Percentiles rank a stretch among this genome's conserved stretches.
phyloP scores from a whole-genome alignment of 2,329 filamentous ascomycete species.

The Aspergillus sp. region DNA sequence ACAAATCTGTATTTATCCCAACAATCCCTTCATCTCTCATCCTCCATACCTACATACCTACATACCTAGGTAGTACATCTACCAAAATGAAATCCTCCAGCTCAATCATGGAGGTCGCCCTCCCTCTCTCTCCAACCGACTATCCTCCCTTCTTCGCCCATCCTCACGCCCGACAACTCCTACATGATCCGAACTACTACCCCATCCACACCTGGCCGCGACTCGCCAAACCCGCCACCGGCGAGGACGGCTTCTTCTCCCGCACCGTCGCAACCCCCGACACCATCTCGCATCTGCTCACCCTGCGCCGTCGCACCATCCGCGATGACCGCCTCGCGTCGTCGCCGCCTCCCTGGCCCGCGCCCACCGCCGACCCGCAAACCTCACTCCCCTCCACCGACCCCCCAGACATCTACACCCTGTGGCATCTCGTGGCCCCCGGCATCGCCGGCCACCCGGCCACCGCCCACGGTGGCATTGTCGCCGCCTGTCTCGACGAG shows the following conservation, averaged over 20 bases:
- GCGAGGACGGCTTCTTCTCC: constrained; percentile 45
- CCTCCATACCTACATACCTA: no score
- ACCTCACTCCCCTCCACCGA: constrained; percentile 17
- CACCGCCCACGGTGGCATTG: constrained; percentile 40
- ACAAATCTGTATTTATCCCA: no score
- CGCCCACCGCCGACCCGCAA: constrained; percentile 13
- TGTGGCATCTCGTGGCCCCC: constrained; percentile 32
- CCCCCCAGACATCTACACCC: constrained; percentile 37
- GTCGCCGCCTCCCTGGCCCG: constrained; percentile 20
- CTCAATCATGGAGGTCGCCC: constrained; percentile 3
- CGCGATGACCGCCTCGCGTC: constrained; percentile 7
- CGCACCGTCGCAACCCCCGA: constrained; percentile 35
- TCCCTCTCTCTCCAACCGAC: constrained; percentile 9
- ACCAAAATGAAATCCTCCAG: neutral
- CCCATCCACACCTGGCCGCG: constrained; percentile 40
- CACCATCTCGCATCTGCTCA: constrained; percentile 42
- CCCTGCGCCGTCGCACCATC: constrained; percentile 33
- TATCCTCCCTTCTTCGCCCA: constrained; percentile 25
- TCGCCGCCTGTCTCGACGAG: constrained; percentile 44
- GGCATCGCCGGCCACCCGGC: constrained; percentile 40
- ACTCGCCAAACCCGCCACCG: constrained; percentile 34
- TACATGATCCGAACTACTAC: constrained; percentile 35
- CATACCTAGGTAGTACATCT: neutral
- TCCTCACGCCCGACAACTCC: constrained; percentile 29
- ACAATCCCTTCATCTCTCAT: no score